Conservation (phyloP, 2,329 filamentous ascomycete genomes). For the Aspergillus texensis region DNA sequence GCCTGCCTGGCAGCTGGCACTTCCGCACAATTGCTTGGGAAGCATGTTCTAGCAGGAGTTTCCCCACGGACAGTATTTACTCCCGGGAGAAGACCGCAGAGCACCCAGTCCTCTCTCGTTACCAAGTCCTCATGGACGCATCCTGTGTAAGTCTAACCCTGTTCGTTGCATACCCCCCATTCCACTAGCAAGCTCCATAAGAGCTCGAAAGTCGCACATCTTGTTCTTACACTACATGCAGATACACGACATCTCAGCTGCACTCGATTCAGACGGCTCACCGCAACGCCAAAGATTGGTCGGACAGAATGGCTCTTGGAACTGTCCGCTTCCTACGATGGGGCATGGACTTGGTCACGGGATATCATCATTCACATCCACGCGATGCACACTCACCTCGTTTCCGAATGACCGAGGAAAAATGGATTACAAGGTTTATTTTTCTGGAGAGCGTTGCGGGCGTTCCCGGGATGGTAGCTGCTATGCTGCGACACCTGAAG, state of each 20-base stretch:
- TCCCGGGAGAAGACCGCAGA: background rate
- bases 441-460: conserved; percentile 95
- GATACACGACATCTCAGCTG: conserved; percentile 70
- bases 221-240: conserved; percentile 48
- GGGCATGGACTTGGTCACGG: conserved; percentile 80
- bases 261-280: conserved; percentile 57
- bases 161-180: background rate
- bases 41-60: background rate
- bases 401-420: conserved; percentile 75
- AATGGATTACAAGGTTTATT: conserved; percentile 88
- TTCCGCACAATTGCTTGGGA: background rate
- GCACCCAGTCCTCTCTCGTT: background rate
- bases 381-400: conserved; percentile 49
- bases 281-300: conserved; percentile 69
- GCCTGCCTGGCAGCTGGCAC: background rate
- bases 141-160: background rate
- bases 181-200: background rate
- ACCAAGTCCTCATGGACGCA: background rate
- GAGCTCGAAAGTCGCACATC: background rate
- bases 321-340: conserved; percentile 76
- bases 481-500: conserved; percentile 87
- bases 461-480: conserved; percentile 95
- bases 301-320: conserved; percentile 77
- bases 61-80: background rate
- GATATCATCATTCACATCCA: conserved; percentile 71